Base-by-base conservation (phyloP, 1,284 basidiomycete species). In the Papiliotrema terrestris region DNA sequence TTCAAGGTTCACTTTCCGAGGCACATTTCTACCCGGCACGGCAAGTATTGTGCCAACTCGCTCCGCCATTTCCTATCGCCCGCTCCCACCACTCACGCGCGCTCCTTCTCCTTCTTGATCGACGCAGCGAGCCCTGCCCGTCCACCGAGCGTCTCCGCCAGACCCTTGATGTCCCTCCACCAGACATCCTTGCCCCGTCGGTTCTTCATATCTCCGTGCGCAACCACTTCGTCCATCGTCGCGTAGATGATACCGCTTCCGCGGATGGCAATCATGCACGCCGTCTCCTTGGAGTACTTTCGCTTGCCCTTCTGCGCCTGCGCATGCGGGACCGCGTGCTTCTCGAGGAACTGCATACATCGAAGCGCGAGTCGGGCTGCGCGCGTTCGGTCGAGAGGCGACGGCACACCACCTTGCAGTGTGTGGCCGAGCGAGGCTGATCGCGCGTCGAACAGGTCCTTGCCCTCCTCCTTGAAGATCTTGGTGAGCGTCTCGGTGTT, bases 401-500 rank as follows among this genome's bases (percentile, higher is more conserved):
- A 95, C 2, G 95, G 95, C 3, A 91, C 86, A 5, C 92, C 92
- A 19, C 95, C 95, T 73, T 99, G 95, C 9, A 98, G 80, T 1
- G 93, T 97, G 78, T 98, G 96, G 11, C 96, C 95, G 20, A 99
- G 85, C 2, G 89, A 87, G 17, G 95, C 96, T 13, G 86, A 89
- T 47, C 96, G 87, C 19, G 95, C 86, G 78, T 98, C 96, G 71
- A 98, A 98, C n/a, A 96, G 80, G 8, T 82, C 72, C 17, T 85
- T 84, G 43, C 95, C 95, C 77, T 98, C 95, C 70, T 97, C 93
- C 66, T 88, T 88, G 76, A 97, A 80, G 80, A 99, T 95, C 74
- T 91, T 90, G 61, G 88, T 95, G 65, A 99, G 84, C 51, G 96
- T 83, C 15, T 94, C 87, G 11, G 93, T 95, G 17, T 88, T 88